Evolutionary conservation across 202 grass and related monocot species (phyloP).

Genomic region (Digitaria exilis): DNA sequence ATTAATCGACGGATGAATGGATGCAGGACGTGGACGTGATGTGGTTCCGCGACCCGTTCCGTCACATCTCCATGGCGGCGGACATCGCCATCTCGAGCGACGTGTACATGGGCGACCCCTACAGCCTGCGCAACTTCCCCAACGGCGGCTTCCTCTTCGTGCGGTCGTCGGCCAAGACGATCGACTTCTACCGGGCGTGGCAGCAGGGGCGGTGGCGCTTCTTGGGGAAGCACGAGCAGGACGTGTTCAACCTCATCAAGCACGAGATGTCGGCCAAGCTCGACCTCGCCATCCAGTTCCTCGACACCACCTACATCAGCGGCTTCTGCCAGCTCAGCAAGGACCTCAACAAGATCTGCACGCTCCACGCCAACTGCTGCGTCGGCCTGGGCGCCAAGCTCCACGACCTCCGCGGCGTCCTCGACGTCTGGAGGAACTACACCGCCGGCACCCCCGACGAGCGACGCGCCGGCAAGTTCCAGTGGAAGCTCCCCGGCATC

Average conservation of each 20-base stretch:
- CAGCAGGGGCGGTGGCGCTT: slow-evolving; percentile 50
- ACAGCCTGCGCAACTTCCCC: slow-evolving; percentile 67
- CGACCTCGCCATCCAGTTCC: slow-evolving; percentile 62
- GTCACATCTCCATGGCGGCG: slow-evolving; percentile 53
- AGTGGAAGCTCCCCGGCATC: slow-evolving; percentile 74
- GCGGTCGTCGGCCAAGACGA: slow-evolving; percentile 54
- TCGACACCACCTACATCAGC: slow-evolving; percentile 65
- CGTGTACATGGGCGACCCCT: slow-evolving; percentile 62
- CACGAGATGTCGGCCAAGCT: slow-evolving; percentile 45
- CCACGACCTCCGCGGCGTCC: slow-evolving; percentile 48
- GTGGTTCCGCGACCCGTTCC: slow-evolving; percentile 85
- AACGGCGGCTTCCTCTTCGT: slow-evolving; percentile 84
- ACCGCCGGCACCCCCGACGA: slow-evolving; percentile 45
- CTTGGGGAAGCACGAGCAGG: slow-evolving; percentile 67
- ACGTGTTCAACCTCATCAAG: slow-evolving; percentile 81
- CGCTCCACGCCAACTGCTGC: slow-evolving; percentile 79
- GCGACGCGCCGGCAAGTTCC: slow-evolving; percentile 56
- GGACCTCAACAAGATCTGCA: slow-evolving; percentile 88
- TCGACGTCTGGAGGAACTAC: slow-evolving; percentile 75
- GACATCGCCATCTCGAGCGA: slow-evolving; percentile 75
- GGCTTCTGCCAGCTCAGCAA: slow-evolving; percentile 85
- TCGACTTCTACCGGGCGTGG: slow-evolving; percentile 75
- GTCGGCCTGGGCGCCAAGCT: slow-evolving; percentile 61
- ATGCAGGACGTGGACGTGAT: slow-evolving; percentile 83
- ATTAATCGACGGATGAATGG: too few species aligned